Conservation (phyloP, 2,329 filamentous ascomycete genomes). For the Arthrocladium fulminans region DNA sequence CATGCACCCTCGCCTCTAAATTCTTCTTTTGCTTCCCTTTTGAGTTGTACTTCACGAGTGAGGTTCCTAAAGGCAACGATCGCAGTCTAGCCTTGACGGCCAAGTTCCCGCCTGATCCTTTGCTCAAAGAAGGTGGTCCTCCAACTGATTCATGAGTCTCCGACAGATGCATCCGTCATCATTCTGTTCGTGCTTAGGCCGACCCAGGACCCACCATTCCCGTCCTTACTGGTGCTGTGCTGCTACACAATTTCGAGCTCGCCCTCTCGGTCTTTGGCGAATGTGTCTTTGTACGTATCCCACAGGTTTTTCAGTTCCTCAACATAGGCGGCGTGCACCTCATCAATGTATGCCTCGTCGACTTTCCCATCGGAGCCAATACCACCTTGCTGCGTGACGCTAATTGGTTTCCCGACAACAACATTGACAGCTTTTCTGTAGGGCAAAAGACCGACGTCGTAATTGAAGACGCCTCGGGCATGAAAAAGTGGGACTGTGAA, state of each 20-base stretch:
- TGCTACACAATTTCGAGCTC: conserved; percentile 39
- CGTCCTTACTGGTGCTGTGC: neutral
- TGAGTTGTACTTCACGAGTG: no score
- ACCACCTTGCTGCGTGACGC: conserved; percentile 50
- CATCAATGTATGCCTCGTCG: conserved; percentile 65
- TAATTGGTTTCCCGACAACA: conserved; percentile 76
- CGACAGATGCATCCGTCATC: neutral
- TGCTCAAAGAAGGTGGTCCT: neutral
- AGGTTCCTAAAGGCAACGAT: no score
- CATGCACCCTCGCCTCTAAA: neutral
- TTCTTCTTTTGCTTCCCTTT: neutral
- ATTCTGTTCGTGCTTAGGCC: neutral
- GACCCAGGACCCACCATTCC: no score
- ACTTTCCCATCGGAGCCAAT: conserved; percentile 53
- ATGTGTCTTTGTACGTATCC: conserved; percentile 40
- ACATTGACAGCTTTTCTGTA: conserved; percentile 82
- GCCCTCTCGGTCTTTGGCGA: conserved; percentile 34
- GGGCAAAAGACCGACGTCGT: conserved; percentile 92
- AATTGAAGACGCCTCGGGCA: conserved; percentile 89
- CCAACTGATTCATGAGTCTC: neutral
- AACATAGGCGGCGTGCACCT: conserved; percentile 71
- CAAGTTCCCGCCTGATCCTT: neutral
- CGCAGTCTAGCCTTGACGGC: neutral
- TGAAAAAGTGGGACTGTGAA: conserved; percentile 90
- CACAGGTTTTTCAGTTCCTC: conserved; percentile 44